A percentile compares a stretch with the other conserved stretches of the same genome.
Evolutionary conservation across 208 protist genomes (phyloP).

Genomic region (Leishmania braziliensis): DNA sequence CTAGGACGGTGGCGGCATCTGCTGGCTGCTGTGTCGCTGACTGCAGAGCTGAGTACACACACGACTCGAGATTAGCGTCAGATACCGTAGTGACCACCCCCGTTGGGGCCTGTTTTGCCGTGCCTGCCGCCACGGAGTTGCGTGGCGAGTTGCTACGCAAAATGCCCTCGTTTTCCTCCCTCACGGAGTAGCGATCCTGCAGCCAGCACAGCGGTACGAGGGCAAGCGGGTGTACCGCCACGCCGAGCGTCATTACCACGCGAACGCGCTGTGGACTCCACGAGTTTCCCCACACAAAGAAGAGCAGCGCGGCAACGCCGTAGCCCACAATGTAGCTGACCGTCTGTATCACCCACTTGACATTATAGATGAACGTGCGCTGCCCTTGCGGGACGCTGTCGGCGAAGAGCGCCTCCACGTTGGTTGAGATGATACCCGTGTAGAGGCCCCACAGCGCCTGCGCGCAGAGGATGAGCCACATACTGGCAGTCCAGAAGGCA

Average conservation of each 20-base stretch:
- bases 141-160: neutral
- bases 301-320: conserved; percentile 35
- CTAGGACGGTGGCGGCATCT: neutral
- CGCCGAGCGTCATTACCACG: conserved; percentile 35
- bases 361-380: conserved; percentile 56
- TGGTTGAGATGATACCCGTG: conserved; percentile 42
- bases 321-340: conserved; percentile 61
- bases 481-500: conserved; percentile 2
- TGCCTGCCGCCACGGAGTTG: neutral
- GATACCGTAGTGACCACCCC: neutral
- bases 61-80: neutral
- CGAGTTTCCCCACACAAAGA: conserved; percentile 39
- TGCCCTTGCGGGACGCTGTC: conserved; percentile 49
- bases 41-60: neutral
- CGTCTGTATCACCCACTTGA: conserved; percentile 75
- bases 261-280: conserved; percentile 37
- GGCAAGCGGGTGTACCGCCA: conserved; percentile 22
- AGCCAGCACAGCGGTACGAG: conserved; percentile 29
- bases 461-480: conserved; percentile 23
- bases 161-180: neutral
- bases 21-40: neutral
- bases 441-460: conserved; percentile 56
- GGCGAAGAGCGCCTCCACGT: conserved; percentile 65
- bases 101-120: neutral
- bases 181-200: conserved; percentile 24